phyloP scores from a whole-genome alignment of 2,329 filamentous ascomycete species.

The Boeremia exigua region DNA sequence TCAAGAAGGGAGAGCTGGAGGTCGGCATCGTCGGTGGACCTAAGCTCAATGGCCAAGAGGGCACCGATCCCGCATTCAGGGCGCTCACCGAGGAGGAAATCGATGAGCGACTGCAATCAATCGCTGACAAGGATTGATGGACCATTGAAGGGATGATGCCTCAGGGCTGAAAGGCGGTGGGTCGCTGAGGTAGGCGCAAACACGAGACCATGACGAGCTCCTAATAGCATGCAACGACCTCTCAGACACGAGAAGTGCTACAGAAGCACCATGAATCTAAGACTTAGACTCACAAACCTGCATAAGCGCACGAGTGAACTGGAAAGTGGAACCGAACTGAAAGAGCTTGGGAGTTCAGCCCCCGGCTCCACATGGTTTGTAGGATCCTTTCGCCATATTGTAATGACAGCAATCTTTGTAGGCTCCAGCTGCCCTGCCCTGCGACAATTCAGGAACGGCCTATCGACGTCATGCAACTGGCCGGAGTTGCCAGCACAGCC shows the following conservation, averaged over 20 bases:
- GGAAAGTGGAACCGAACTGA: conserved; percentile 26
- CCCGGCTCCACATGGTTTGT: conserved; percentile 39
- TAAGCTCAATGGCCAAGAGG: conserved; percentile 79
- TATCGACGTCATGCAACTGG: conserved; percentile 43
- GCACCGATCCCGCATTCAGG: conserved; percentile 79
- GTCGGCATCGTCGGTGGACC: conserved; percentile 96
- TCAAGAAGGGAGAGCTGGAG: conserved; percentile 99
- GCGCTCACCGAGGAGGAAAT: conserved; percentile 96
- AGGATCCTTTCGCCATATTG: conserved; percentile 37
- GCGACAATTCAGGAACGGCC: conserved; percentile 29
- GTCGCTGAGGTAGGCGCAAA: conserved; percentile 32
- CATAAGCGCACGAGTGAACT: conserved; percentile 43
- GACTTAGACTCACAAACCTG: conserved; percentile 42
- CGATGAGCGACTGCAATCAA: conserved; percentile 95
- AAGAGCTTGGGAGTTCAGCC: conserved; percentile 38
- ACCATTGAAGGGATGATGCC: conserved; percentile 64
- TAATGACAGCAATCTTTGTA: conserved; percentile 39
- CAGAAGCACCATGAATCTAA: conserved; percentile 37
- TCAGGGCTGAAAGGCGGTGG: conserved; percentile 30
- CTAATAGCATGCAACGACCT: conserved; percentile 36
- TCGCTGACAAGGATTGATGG: conserved; percentile 94
- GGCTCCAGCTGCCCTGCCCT: conserved; percentile 41
- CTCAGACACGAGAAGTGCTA: conserved; percentile 38
- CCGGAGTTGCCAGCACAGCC: conserved; percentile 42
- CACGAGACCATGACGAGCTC: conserved; percentile 32